phyloP scores from a whole-genome alignment of 306 rosid genomes.

The cucumber (Cucumis sativus) region DNA sequence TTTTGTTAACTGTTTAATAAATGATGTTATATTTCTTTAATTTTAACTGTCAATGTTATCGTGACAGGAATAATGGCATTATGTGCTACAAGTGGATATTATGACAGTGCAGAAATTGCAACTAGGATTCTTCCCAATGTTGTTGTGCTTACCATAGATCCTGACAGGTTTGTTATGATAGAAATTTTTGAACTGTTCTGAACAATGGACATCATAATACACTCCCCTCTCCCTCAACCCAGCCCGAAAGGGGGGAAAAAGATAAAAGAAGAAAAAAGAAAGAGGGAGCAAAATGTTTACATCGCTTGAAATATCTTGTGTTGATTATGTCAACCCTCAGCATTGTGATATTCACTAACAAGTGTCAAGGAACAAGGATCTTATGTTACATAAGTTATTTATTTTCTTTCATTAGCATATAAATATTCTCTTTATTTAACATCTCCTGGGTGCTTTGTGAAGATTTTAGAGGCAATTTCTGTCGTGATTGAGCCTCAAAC shows the following conservation, averaged over 20 bases:
- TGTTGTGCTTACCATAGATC: slow-evolving; percentile 84
- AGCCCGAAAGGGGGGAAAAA: too few relatives aligned
- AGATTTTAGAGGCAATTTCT: too few relatives aligned
- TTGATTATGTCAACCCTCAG: background rate
- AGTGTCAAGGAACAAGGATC: background rate
- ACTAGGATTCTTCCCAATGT: slow-evolving; percentile 92
- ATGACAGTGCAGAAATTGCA: slow-evolving; percentile 82
- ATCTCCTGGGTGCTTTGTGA: too few relatives aligned
- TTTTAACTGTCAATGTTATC: background rate
- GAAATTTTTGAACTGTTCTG: background rate
- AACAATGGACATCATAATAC: background rate
- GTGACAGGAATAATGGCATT: slow-evolving; percentile 93
- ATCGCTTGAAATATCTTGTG: background rate
- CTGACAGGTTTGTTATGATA: slow-evolving; percentile 54
- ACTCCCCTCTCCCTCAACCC: too few relatives aligned
- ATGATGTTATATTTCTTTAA: background rate
- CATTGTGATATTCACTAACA: background rate
- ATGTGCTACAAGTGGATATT: slow-evolving; percentile 90
- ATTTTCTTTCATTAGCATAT: background rate
- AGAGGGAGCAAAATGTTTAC: too few relatives aligned
- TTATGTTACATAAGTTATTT: background rate
- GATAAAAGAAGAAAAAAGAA: too few relatives aligned
- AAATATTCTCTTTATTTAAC: too few relatives aligned
- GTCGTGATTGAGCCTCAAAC: too few relatives aligned
- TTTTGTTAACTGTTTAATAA: background rate